Conservation (phyloP, 495 filamentous ascomycete species). For the Saxispiralis lemnorum region DNA sequence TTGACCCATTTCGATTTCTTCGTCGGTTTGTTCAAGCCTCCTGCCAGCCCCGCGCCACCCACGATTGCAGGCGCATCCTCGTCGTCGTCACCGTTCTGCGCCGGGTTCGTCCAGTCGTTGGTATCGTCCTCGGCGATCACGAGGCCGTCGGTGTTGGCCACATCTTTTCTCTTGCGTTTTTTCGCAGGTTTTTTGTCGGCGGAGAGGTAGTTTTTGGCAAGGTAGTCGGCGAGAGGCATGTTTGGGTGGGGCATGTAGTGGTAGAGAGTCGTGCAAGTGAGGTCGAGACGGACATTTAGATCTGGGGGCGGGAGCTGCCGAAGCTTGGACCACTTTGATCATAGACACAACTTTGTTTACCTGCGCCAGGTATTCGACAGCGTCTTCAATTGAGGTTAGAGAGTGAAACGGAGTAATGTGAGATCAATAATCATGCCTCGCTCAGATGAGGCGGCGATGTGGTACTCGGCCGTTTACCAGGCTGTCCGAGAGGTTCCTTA, state of each 20-base stretch:
- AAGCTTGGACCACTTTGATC: too few relatives aligned
- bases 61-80: slow-evolving; percentile 30
- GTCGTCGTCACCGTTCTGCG: slow-evolving; percentile 26
- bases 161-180: slow-evolving; percentile 52
- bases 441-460: slow-evolving; percentile 52
- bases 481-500: slow-evolving; percentile 70
- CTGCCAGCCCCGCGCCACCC: slow-evolving; percentile 24
- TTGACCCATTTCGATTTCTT: slow-evolving; percentile 69
- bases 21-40: slow-evolving; percentile 47
- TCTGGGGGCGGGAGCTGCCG: too few relatives aligned
- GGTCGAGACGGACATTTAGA: too few relatives aligned
- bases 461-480: slow-evolving; percentile 66
- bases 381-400: too few relatives aligned
- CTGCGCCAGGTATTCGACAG: too few relatives aligned
- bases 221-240: slow-evolving; percentile 65
- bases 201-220: slow-evolving; percentile 85
- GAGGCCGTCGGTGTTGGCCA: slow-evolving; percentile 37
- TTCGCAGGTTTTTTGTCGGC: slow-evolving; percentile 55
- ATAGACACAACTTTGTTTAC: too few relatives aligned
- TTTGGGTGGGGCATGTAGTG: too few relatives aligned
- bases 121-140: slow-evolving; percentile 87
- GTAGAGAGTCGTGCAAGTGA: background rate
- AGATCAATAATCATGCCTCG: slow-evolving; percentile 9
- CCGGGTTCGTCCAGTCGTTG: slow-evolving; percentile 39
- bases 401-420: too few relatives aligned